A percentile compares a stretch with the other conserved stretches of the same genome.
These are phyloP conservation scores for Osmanthus fragrans DNA, from an alignment of 257 asterid species.

Conservation along the genomic window DNA sequence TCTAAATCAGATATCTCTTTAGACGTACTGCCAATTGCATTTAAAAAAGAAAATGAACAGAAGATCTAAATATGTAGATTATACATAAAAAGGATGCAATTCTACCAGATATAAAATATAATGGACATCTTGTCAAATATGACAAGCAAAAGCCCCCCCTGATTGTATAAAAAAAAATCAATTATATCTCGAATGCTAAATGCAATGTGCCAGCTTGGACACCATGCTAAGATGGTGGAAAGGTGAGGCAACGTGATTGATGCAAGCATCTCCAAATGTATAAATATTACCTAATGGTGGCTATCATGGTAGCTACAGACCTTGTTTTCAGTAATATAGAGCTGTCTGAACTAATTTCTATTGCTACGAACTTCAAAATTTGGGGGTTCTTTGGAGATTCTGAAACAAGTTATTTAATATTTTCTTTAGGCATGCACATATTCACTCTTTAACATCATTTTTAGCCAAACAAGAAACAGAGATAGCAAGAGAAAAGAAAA, in stretches of 20 bases:
- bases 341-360: neutral
- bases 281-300: neutral
- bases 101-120: constrained; percentile 2
- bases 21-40: constrained; percentile 66
- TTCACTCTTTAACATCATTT: constrained; percentile 3
- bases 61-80: constrained; percentile 10
- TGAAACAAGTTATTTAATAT: neutral
- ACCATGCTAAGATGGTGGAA: neutral
- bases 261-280: neutral
- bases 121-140: neutral
- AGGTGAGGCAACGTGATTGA: neutral
- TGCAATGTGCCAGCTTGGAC: neutral
- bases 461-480: constrained; percentile 4
- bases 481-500: neutral
- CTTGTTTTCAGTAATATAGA: neutral
- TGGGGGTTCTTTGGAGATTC: neutral
- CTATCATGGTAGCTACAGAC: neutral
- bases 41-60: constrained; percentile 1
- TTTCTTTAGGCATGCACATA: constrained; percentile 7
- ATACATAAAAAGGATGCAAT: constrained; percentile 6
- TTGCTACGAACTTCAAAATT: neutral
- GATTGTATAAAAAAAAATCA: neutral
- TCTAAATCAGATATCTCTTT: constrained; percentile 99
- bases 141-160: neutral
- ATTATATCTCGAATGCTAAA: neutral